A percentile compares a stretch with the other conserved stretches of the same genome.
These are phyloP conservation scores for Lycium ferocissimum DNA, from an alignment of 257 asterid genomes.

Conservation along the genomic window DNA sequence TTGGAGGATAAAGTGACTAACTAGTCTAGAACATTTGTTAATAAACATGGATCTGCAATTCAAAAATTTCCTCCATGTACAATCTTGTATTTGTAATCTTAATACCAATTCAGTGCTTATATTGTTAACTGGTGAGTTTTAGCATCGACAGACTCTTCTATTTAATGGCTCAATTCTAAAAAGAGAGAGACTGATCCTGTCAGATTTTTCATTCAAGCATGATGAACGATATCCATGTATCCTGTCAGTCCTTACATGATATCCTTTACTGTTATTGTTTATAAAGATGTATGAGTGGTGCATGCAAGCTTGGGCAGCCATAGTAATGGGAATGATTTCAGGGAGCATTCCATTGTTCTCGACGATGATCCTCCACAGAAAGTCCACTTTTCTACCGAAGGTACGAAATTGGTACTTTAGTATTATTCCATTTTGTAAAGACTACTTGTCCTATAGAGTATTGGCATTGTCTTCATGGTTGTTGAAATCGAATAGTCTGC, in stretches of 20 bases:
- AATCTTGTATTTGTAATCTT: too few species aligned
- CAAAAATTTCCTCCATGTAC: too few species aligned
- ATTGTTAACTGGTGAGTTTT: too few species aligned
- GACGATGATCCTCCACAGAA: constrained; percentile 92
- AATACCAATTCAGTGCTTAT: too few species aligned
- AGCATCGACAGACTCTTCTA: too few species aligned
- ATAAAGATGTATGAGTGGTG: constrained; percentile 62
- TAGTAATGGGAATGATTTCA: constrained; percentile 70
- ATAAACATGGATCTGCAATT: neutral
- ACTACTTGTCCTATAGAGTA: neutral
- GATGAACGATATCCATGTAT: too few species aligned
- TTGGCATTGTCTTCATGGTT: neutral
- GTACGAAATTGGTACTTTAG: constrained; percentile 35
- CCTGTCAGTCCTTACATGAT: too few species aligned
- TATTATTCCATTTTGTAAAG: neutral
- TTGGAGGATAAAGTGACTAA: neutral
- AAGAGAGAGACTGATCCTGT: too few species aligned
- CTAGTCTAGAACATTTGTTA: neutral
- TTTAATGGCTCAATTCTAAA: too few species aligned
- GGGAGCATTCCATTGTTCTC: constrained; percentile 91
- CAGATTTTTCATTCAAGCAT: too few species aligned
- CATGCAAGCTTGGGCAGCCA: constrained; percentile 89
- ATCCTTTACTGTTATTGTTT: neutral
- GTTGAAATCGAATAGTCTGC: constrained; percentile 10
- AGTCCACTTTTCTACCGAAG: constrained; percentile 80